These are phyloP conservation scores for Takashimella tepidaria DNA, from an alignment of 1,284 basidiomycete genomes.

Conservation along the genomic window DNA sequence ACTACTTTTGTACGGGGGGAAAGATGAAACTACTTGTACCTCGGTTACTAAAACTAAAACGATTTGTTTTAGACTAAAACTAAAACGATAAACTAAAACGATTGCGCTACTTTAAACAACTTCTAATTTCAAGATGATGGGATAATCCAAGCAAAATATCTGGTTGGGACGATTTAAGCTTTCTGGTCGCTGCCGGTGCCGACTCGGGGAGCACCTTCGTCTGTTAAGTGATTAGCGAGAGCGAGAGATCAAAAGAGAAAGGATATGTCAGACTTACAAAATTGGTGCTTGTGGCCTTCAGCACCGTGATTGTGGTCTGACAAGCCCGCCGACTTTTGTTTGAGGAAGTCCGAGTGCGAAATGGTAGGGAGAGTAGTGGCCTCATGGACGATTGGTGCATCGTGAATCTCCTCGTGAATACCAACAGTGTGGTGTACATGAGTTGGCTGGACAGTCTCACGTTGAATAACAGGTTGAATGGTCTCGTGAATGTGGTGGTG, in stretches of 20 bases:
- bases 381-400: constrained; percentile 41
- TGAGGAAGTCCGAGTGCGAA: constrained; percentile 39
- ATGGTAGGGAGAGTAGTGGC: constrained; percentile 40
- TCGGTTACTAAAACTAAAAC: no score
- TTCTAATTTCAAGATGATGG: no score
- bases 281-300: constrained; percentile 38
- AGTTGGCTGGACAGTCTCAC: constrained; percentile 45
- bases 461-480: constrained; percentile 46
- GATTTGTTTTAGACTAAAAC: no score
- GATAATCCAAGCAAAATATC: no score
- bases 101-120: no score
- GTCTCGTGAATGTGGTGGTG: constrained; percentile 48
- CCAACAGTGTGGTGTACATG: constrained; percentile 44
- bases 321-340: constrained; percentile 24
- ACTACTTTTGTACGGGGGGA: no score
- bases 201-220: constrained; percentile 37
- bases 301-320: constrained; percentile 29
- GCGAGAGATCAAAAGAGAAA: background rate
- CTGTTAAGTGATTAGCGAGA: background rate
- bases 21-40: no score
- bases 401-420: constrained; percentile 44
- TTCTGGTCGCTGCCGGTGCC: constrained; percentile 11
- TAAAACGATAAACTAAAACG: no score
- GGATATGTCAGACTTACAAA: no score
- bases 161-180: no score